Evolutionary conservation across 768 basidiomycete genomes (phyloP).

Genomic region (Xerocomus brunneocitrinus): DNA sequence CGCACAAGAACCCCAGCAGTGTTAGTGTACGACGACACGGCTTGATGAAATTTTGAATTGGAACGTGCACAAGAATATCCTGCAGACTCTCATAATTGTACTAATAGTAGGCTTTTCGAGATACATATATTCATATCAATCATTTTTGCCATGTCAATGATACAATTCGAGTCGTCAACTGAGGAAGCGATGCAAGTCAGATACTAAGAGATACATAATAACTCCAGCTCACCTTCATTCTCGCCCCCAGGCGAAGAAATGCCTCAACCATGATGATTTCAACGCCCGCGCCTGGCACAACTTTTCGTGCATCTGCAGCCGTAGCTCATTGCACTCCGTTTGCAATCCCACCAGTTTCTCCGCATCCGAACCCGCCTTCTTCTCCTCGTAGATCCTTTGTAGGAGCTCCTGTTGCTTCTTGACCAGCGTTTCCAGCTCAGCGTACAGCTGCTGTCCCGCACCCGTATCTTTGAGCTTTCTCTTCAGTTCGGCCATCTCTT

Average conservation of each 20-base stretch:
- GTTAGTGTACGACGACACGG: conserved; percentile 27
- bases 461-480: not conserved
- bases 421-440: not conserved
- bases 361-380: not conserved
- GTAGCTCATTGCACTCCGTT: not conserved
- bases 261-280: not conserved
- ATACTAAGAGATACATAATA: not conserved
- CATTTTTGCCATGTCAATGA: too few species aligned
- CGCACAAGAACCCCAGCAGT: conserved; percentile 25
- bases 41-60: not conserved
- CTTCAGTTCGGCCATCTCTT: not conserved
- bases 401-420: not conserved
- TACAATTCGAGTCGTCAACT: too few species aligned
- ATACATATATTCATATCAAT: too few species aligned
- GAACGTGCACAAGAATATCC: not conserved
- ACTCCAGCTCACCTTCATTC: not conserved
- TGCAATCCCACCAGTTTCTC: not conserved
- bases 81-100: not conserved
- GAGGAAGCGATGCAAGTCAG: not conserved
- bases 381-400: not conserved
- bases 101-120: not conserved
- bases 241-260: not conserved
- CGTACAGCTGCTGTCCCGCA: not conserved
- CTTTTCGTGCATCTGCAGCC: not conserved
- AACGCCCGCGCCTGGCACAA: not conserved